Conservation (phyloP, 371 early-diverging fungal genomes). For the Coemansia sp. region DNA sequence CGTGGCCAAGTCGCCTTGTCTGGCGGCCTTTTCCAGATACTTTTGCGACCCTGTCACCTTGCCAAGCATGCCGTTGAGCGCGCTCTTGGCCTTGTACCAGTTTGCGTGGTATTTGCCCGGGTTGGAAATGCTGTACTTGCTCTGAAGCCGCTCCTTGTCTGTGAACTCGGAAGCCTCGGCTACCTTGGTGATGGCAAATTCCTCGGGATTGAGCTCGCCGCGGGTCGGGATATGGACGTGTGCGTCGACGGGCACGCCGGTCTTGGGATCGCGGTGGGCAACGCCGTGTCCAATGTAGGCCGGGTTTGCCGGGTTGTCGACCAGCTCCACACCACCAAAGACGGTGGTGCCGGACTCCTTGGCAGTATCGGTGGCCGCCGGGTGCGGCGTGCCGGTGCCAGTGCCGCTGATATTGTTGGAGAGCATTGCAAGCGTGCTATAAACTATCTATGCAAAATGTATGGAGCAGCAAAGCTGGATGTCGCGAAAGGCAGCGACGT, state of each 20-base stretch:
- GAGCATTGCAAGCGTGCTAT: background rate
- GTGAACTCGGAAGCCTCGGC: conserved; percentile 5
- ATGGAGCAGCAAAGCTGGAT: background rate
- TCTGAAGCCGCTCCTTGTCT: conserved; percentile 13
- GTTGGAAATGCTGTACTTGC: conserved; percentile 28
- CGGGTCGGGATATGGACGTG: conserved; percentile 32
- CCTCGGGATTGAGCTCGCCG: conserved; percentile 40
- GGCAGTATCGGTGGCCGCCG: conserved; percentile 30
- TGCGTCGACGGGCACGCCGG: conserved; percentile 32
- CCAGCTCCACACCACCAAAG: conserved; percentile 3
- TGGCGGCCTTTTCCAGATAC: conserved; percentile 23
- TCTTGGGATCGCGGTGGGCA: conserved; percentile 44
- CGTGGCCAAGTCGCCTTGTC: conserved; percentile 33
- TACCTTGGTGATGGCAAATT: conserved; percentile 10
- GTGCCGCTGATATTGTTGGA: conserved; percentile 23
- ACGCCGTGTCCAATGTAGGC: conserved; percentile 14
- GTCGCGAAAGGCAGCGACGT: background rate
- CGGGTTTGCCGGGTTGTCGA: conserved; percentile 14
- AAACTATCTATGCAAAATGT: too few relatives aligned
- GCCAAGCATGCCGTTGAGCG: conserved; percentile 17
- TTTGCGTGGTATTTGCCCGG: conserved; percentile 46
- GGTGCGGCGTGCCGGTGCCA: conserved; percentile 39
- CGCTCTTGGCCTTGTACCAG: conserved; percentile 44
- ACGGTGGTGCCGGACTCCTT: background rate
- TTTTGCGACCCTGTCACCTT: conserved; percentile 31